phyloP scores from a whole-genome alignment of 371 early-diverging fungal species.

The Rhizomucor pusillus region DNA sequence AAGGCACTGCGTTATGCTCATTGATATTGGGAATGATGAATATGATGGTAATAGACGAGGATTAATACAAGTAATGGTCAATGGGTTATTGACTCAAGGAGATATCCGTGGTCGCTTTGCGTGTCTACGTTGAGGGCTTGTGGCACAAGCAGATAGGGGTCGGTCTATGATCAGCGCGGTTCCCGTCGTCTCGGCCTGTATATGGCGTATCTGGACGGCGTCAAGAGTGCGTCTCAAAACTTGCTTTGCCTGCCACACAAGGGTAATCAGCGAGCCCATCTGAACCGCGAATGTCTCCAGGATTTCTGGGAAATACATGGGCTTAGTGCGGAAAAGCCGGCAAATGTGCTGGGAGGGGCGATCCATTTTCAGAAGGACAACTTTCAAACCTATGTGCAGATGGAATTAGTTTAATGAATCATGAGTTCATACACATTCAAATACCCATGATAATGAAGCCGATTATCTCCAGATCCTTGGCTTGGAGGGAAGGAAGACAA shows the following conservation, averaged over 20 bases:
- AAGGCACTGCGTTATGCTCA: no score
- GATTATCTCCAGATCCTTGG: background rate
- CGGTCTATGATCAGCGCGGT: no score
- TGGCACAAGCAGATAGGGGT: no score
- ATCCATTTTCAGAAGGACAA: background rate
- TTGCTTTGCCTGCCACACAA: background rate
- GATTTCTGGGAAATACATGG: background rate
- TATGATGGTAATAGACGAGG: no score
- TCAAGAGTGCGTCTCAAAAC: background rate
- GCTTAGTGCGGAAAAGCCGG: background rate
- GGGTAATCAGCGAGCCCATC: conserved; percentile 1
- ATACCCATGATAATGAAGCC: conserved; percentile 9
- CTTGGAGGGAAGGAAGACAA: background rate
- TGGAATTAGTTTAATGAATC: conserved; percentile 1
- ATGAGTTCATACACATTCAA: background rate
- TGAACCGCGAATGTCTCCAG: background rate
- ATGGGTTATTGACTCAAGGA: no score
- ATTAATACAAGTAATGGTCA: no score
- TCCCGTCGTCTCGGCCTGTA: no score
- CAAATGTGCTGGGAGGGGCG: background rate
- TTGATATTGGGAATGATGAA: no score
- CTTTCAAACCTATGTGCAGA: conserved; percentile 7
- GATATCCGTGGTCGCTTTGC: no score
- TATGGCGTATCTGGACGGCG: background rate
- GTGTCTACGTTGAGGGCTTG: no score